These are phyloP conservation scores for Alternaria longipes DNA, from an alignment of 2,329 filamentous ascomycete species.

Conservation along the genomic window DNA sequence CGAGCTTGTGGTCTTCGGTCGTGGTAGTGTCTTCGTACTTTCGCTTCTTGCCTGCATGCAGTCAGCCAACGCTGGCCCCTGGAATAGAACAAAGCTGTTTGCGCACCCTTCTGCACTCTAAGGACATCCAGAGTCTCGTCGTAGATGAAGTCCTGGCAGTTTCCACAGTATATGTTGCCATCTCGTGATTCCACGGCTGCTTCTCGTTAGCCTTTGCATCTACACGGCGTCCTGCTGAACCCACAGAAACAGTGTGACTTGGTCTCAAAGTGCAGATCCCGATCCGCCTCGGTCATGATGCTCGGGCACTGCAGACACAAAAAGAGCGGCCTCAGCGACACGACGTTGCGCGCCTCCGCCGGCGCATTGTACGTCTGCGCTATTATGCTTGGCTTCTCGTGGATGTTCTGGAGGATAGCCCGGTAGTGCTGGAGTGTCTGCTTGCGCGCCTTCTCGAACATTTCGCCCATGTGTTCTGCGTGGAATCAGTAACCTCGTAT, in stretches of 20 bases:
- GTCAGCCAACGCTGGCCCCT: conserved; percentile 34
- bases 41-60: conserved; percentile 68
- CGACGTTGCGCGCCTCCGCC: conserved; percentile 65
- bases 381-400: conserved; percentile 71
- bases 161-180: conserved; percentile 79
- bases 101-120: conserved; percentile 72
- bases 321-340: conserved; percentile 61
- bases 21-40: conserved; percentile 74
- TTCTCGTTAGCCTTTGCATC: conserved; percentile 27
- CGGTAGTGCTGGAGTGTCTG: conserved; percentile 77
- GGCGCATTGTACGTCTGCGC: conserved; percentile 67
- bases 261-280: conserved; percentile 71
- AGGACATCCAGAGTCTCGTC: conserved; percentile 82
- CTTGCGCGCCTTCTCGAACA: conserved; percentile 73
- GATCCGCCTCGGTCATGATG: conserved; percentile 72
- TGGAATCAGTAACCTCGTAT: conserved; percentile 29
- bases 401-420: conserved; percentile 73
- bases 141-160: conserved; percentile 84
- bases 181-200: conserved; percentile 79
- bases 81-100: neutral
- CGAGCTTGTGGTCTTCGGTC: conserved; percentile 76
- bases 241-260: conserved; percentile 79
- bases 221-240: conserved; percentile 24
- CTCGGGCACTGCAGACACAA: conserved; percentile 73
- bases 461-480: conserved; percentile 75